These are phyloP conservation scores for Copromyces sp. DNA, from an alignment of 495 filamentous ascomycete genomes.

Conservation along the genomic window DNA sequence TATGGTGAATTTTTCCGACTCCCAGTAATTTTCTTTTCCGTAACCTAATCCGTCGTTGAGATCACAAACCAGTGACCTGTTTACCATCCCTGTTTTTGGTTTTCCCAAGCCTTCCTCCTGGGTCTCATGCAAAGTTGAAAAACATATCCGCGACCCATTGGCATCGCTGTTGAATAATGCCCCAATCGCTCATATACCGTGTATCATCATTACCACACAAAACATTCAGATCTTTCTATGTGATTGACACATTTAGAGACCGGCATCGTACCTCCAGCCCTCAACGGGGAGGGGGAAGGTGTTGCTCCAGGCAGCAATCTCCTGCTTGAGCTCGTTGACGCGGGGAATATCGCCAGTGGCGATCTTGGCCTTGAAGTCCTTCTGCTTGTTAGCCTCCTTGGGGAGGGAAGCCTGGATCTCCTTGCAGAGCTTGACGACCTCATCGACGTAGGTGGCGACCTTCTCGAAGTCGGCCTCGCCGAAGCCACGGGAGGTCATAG, in stretches of 20 bases:
- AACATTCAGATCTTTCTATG: not conserved
- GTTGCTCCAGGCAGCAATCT: slow-evolving; percentile 79
- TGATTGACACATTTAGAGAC: slow-evolving; percentile 24
- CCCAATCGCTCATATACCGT: slow-evolving; percentile 3
- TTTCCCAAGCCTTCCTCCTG: slow-evolving; percentile 4
- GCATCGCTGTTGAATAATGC: slow-evolving; percentile 1
- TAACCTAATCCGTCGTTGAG: slow-evolving; percentile 19
- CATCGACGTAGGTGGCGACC: slow-evolving; percentile 82
- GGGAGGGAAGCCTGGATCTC: slow-evolving; percentile 73
- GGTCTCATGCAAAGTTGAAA: slow-evolving; percentile 14
- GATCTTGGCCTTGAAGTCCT: slow-evolving; percentile 96
- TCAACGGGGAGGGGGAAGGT: slow-evolving; percentile 88
- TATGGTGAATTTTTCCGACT: slow-evolving; percentile 23
- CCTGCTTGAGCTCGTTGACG: slow-evolving; percentile 74
- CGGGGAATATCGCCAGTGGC: slow-evolving; percentile 63
- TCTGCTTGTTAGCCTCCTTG: slow-evolving; percentile 96
- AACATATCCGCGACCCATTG: slow-evolving; percentile 12
- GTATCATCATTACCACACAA: not conserved
- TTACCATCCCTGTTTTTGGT: slow-evolving; percentile 4
- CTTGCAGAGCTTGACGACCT: slow-evolving; percentile 71
- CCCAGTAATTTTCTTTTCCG: slow-evolving; percentile 9
- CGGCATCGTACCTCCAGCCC: slow-evolving; percentile 46
- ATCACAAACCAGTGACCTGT: slow-evolving; percentile 7
- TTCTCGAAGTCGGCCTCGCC: slow-evolving; percentile 87
- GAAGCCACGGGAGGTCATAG: slow-evolving; percentile 93